These are phyloP conservation scores for Citrullus amarus DNA, from an alignment of 306 rosid genomes.

Conservation along the genomic window DNA sequence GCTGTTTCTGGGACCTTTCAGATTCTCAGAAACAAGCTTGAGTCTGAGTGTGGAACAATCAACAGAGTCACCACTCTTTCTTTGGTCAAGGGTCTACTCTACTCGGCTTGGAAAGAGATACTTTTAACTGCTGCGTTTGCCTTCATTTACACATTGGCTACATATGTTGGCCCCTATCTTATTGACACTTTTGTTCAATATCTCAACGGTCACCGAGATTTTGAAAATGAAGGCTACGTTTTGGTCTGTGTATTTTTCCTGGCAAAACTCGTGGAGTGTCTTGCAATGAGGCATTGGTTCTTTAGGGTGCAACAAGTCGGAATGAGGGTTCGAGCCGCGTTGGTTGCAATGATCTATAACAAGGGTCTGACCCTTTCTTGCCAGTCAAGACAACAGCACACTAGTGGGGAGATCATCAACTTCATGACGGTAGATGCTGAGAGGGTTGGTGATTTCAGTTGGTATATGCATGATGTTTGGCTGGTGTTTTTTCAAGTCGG, in stretches of 20 bases:
- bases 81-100: slow-evolving; percentile 38
- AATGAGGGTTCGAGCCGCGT: slow-evolving; percentile 39
- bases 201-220: slow-evolving; percentile 40
- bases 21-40: slow-evolving; percentile 34
- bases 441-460: slow-evolving; percentile 49
- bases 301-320: slow-evolving; percentile 50
- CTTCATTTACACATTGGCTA: slow-evolving; percentile 29
- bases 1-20: slow-evolving; percentile 39
- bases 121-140: slow-evolving; percentile 30
- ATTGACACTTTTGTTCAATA: slow-evolving; percentile 62
- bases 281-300: slow-evolving; percentile 48
- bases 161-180: slow-evolving; percentile 78
- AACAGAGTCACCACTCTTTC: slow-evolving; percentile 34
- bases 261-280: slow-evolving; percentile 65
- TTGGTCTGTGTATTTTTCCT: slow-evolving; percentile 39
- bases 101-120: slow-evolving; percentile 46
- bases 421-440: slow-evolving; percentile 81
- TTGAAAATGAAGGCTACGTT: slow-evolving; percentile 43
- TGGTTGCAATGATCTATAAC: slow-evolving; percentile 48
- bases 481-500: slow-evolving; percentile 46
- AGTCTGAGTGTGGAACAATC: slow-evolving; percentile 26
- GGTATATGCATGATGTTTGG: slow-evolving; percentile 71
- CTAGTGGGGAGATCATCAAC: slow-evolving; percentile 67
- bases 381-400: slow-evolving; percentile 41
- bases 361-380: slow-evolving; percentile 58